Conservation (phyloP, 352 stramenopile species). For the Phytophthora agathidicida region DNA sequence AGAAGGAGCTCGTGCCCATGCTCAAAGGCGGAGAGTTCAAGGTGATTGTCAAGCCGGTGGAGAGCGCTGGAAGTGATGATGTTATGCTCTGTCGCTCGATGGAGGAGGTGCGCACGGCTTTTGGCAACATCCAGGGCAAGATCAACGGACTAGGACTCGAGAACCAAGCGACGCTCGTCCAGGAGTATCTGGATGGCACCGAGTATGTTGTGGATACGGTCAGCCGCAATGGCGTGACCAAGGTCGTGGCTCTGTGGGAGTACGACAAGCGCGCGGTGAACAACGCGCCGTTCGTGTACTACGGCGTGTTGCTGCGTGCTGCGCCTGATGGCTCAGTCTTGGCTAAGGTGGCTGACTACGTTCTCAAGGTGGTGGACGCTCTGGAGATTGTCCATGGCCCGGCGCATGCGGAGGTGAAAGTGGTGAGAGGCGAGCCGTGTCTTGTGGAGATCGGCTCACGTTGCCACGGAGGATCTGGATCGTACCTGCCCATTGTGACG, state of each 20-base stretch:
- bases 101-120: slow-evolving; percentile 91
- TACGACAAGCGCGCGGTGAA: slow-evolving; percentile 97
- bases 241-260: slow-evolving; percentile 96
- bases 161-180: slow-evolving; percentile 92
- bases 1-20: slow-evolving; percentile 50
- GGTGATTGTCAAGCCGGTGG: slow-evolving; percentile 94
- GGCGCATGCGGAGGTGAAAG: slow-evolving; percentile 89
- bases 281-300: slow-evolving; percentile 95
- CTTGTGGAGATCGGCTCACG: slow-evolving; percentile 95
- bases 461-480: slow-evolving; percentile 95
- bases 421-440: slow-evolving; percentile 83
- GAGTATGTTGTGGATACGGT: slow-evolving; percentile 98
- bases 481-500: slow-evolving; percentile 89
- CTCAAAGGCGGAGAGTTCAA: slow-evolving; percentile 47
- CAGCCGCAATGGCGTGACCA: slow-evolving; percentile 91
- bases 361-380: slow-evolving; percentile 78
- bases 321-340: slow-evolving; percentile 50
- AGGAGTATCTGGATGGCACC: slow-evolving; percentile 94
- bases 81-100: slow-evolving; percentile 92
- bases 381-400: slow-evolving; percentile 86
- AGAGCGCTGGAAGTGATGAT: slow-evolving; percentile 94
- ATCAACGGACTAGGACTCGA: slow-evolving; percentile 87
- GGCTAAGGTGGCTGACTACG: slow-evolving; percentile 62
- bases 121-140: slow-evolving; percentile 92
- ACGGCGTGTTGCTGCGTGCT: slow-evolving; percentile 78